phyloP scores from a whole-genome alignment of 345 rosid species.

The Citropsis articulata region DNA sequence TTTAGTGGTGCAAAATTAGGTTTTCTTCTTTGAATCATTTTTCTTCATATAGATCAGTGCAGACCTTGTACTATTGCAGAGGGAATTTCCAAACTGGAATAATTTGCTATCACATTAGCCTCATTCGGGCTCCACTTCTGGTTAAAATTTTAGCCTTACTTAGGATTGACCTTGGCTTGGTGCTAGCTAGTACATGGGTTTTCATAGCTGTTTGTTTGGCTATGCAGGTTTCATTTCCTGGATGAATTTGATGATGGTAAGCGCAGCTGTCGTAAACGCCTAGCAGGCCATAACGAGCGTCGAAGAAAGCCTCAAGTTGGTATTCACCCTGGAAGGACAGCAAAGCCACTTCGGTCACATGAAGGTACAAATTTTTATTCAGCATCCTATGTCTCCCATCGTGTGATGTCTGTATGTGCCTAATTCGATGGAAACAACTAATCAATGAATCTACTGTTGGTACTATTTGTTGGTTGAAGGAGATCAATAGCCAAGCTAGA shows the following conservation, averaged over 20 bases:
- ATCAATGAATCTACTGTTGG: background rate
- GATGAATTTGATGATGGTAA: slow-evolving; percentile 84
- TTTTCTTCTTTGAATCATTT: background rate
- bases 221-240: slow-evolving; percentile 83
- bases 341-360: slow-evolving; percentile 41
- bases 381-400: background rate
- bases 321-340: slow-evolving; percentile 37
- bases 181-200: background rate
- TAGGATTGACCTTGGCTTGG: background rate
- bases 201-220: slow-evolving; percentile 18
- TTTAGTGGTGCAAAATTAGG: background rate
- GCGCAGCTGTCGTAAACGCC: slow-evolving; percentile 86
- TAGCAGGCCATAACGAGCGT: slow-evolving; percentile 89
- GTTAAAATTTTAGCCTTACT: background rate
- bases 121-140: background rate
- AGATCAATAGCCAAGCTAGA: background rate
- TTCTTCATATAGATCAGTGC: background rate
- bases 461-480: background rate
- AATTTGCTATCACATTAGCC: background rate
- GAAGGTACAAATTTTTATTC: slow-evolving; percentile 36
- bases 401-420: background rate
- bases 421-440: background rate
- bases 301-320: slow-evolving; percentile 73
- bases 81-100: background rate
- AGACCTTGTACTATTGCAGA: background rate